These are phyloP conservation scores for Phytophthora cajani DNA, from an alignment of 352 stramenopile species.

Conservation along the genomic window DNA sequence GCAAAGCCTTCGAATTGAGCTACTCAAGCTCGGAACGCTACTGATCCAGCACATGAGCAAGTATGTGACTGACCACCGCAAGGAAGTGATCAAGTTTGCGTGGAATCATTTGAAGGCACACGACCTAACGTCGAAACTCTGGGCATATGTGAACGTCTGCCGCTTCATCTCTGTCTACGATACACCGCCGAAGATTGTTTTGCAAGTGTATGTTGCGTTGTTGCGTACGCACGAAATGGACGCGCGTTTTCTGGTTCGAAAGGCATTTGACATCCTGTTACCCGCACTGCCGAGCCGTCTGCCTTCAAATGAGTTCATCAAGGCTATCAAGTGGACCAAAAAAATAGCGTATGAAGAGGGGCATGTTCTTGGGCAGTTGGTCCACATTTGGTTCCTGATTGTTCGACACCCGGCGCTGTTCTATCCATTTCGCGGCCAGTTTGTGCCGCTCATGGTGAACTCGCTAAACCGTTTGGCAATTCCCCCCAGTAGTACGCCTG, in stretches of 20 bases:
- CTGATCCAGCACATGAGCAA: slow-evolving; percentile 96
- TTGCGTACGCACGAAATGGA: slow-evolving; percentile 95
- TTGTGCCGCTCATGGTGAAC: slow-evolving; percentile 97
- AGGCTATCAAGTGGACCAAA: slow-evolving; percentile 97
- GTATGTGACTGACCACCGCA: slow-evolving; percentile 93
- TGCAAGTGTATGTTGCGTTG: slow-evolving; percentile 97
- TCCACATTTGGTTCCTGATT: slow-evolving; percentile 98
- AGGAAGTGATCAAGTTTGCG: slow-evolving; percentile 99
- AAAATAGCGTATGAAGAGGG: slow-evolving; percentile 98
- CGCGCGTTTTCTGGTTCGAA: slow-evolving; percentile 93
- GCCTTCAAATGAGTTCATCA: slow-evolving; percentile 93
- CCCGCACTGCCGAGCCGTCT: slow-evolving; percentile 92
- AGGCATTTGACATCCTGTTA: slow-evolving; percentile 96
- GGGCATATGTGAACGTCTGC: slow-evolving; percentile 98
- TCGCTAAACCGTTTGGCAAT: slow-evolving; percentile 96
- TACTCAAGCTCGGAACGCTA: slow-evolving; percentile 96
- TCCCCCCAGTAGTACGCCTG: slow-evolving; percentile 90
- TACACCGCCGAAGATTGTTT: slow-evolving; percentile 96
- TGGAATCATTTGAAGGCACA: slow-evolving; percentile 97
- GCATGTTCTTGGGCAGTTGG: slow-evolving; percentile 94
- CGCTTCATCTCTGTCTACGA: slow-evolving; percentile 97
- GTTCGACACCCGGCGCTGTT: slow-evolving; percentile 95
- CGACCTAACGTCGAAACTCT: slow-evolving; percentile 95
- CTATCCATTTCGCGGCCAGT: slow-evolving; percentile 90
- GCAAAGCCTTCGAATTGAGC: slow-evolving; percentile 86